These are phyloP conservation scores for Cladosporium colombiae DNA, from an alignment of 2,329 filamentous ascomycete genomes.

Conservation along the genomic window DNA sequence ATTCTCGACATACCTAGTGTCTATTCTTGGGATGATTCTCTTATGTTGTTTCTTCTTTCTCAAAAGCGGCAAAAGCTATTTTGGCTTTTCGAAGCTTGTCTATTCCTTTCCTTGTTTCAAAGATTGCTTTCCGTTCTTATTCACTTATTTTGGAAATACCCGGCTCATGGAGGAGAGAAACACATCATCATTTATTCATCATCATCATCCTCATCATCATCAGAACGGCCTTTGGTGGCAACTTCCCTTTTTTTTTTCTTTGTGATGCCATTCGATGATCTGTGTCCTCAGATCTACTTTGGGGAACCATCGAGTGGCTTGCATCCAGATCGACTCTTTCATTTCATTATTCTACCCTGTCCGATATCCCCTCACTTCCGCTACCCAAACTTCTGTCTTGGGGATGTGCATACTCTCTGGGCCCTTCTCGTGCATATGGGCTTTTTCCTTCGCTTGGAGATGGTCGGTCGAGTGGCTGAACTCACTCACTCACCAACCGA, in stretches of 20 bases:
- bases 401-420: neutral
- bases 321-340: neutral
- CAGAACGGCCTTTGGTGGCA: neutral
- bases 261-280: too few species aligned
- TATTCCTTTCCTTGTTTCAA: neutral
- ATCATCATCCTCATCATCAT: neutral
- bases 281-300: too few species aligned
- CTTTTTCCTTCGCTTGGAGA: neutral
- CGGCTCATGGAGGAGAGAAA: neutral
- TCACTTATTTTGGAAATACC: constrained; percentile 1
- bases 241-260: neutral
- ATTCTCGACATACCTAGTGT: neutral
- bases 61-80: neutral
- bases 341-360: neutral
- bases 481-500: neutral
- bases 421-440: neutral
- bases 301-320: too few species aligned
- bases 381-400: neutral
- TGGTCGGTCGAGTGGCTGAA: neutral
- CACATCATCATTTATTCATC: neutral
- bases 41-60: neutral
- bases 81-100: too few species aligned
- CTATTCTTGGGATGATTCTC: neutral
- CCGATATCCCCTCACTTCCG: neutral
- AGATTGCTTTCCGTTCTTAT: neutral